phyloP scores from a whole-genome alignment of 2,329 filamentous ascomycete species.

The Fusarium sp. region DNA sequence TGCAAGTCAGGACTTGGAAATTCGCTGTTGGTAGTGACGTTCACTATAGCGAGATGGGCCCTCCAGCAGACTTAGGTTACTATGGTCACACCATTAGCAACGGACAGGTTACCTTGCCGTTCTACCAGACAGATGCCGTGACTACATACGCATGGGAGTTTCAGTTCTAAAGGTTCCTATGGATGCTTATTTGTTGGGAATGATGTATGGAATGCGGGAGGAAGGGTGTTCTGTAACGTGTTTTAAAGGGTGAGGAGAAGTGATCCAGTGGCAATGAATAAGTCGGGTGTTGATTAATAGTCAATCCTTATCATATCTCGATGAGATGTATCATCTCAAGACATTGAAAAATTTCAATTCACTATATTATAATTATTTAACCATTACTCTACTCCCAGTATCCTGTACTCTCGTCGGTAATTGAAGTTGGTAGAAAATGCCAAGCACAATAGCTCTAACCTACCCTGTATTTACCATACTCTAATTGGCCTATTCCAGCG shows the following conservation, averaged over 20 bases:
- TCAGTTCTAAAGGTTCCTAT: background rate
- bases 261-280: too few relatives aligned
- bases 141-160: background rate
- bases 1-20: background rate
- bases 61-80: background rate
- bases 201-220: too few relatives aligned
- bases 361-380: rapidly evolving
- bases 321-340: too few relatives aligned
- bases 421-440: background rate
- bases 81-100: background rate
- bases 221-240: too few relatives aligned
- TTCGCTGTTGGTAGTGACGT: background rate
- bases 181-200: background rate
- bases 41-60: background rate
- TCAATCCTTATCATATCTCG: too few relatives aligned
- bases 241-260: too few relatives aligned
- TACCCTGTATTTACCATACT: background rate
- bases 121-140: background rate
- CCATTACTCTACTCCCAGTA: too few relatives aligned
- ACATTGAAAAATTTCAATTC: rapidly evolving
- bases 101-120: background rate
- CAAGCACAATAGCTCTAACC: background rate
- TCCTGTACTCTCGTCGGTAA: too few relatives aligned
- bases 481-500: rapidly evolving
- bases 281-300: too few relatives aligned